A percentile compares a stretch with the other conserved stretches of the same genome.
Conservation (phyloP, 139 green algal genomes). For the Spirogloea muscicola region DNA sequence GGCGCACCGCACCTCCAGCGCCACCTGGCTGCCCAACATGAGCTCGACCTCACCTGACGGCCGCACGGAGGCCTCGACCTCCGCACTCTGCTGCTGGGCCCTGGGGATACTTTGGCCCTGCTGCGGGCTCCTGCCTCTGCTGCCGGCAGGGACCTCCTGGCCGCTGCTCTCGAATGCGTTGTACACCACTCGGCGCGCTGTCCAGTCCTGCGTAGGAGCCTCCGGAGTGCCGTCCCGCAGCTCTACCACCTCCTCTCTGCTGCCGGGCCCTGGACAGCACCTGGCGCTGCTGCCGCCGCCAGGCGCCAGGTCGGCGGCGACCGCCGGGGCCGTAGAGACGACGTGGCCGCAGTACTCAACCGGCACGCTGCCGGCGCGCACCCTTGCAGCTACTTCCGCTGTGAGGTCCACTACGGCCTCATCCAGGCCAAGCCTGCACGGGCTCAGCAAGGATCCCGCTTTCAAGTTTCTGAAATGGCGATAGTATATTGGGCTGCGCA, state of each 20-base stretch:
- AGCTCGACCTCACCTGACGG: constrained; percentile 4
- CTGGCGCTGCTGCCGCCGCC: too few relatives aligned
- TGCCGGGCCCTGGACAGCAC: too few relatives aligned
- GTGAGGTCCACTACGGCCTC: constrained; percentile 71
- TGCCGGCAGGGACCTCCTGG: too few relatives aligned
- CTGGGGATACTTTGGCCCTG: not conserved
- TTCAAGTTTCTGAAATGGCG: not conserved
- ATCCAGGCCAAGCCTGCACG: constrained; percentile 60
- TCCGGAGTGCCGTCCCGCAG: not conserved
- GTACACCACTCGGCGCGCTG: too few relatives aligned
- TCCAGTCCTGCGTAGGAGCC: not conserved
- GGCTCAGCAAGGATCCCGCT: not conserved
- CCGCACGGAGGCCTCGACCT: not conserved
- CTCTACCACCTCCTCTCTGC: not conserved
- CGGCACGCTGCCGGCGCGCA: not conserved
- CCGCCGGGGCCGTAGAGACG: too few relatives aligned
- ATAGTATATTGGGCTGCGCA: too few relatives aligned
- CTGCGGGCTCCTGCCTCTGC: too few relatives aligned
- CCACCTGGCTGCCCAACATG: constrained; percentile 32
- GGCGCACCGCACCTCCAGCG: constrained; percentile 21
- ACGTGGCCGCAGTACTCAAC: constrained; percentile 4
- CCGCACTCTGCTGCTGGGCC: not conserved
- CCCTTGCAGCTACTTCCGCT: constrained; percentile 42
- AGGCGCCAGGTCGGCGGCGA: too few relatives aligned
- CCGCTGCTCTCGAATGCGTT: too few relatives aligned